Base-by-base conservation (phyloP, 257 asterid species). In the Penstemon davidsonii region DNA sequence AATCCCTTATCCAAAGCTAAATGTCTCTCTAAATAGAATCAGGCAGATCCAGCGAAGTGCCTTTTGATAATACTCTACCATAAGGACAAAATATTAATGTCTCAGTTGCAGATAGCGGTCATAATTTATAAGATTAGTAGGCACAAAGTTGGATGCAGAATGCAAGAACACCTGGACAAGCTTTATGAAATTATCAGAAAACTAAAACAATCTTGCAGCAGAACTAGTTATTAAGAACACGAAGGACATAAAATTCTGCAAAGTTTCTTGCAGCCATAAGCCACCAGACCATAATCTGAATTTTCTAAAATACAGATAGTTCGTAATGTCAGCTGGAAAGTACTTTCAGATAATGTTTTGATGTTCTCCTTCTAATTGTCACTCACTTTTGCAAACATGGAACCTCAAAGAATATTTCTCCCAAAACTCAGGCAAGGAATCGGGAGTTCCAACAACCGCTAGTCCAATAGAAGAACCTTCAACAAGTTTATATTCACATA, bases 31-130 rank as follows among this genome's bases (percentile, higher is more conserved):
- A 50, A 50, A 60, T 43, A 37, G 56, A 73, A 61, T 60, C 69
- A n/a, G 61, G 74, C 59, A 60, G 61, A 67, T 77, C 73, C 54
- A 53, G 62, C 62, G 60, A 56, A 47, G 66, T 40, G 57, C 60
- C 74, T 54, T 52, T 33, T 7, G 58, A 46, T 61, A 45, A 72
- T 65, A 61, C 55, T 68, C 72, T 73, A 55, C 75, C 64, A 42
- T 5, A 18, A 13, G 46, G 25, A 62, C 47, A 51, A 7, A 12
- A 25, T 36, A 52, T 7, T 11, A 47, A 18, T 51, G 7, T 13
- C 42, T 58, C 36, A 60, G 56, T 59, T 59, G 4, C 41, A 18
- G 66, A 50, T 12, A 5, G n/a, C 41, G 8, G 39, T 60, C 3
- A 18, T 12, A 66, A 43, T 7, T 54, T 60, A 42, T 10, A 46